These are phyloP conservation scores for Phlebiopsis gigantea DNA, from an alignment of 768 basidiomycete genomes.

Conservation along the genomic window DNA sequence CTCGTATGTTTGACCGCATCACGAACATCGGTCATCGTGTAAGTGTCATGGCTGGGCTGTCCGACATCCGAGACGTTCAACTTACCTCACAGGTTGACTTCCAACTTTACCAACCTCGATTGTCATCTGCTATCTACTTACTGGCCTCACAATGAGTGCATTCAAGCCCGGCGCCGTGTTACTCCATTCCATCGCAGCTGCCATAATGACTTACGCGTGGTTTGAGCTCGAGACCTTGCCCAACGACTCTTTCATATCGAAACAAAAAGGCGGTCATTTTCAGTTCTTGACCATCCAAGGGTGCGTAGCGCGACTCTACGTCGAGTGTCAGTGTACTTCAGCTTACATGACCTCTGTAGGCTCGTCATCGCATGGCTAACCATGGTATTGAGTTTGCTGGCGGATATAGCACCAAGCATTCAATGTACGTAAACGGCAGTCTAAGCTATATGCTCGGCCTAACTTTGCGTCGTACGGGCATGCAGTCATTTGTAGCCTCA, in stretches of 20 bases:
- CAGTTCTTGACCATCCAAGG: conserved; percentile 80
- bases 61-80: not conserved
- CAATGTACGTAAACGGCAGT: conserved; percentile 25
- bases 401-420: conserved; percentile 37
- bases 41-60: too few relatives aligned
- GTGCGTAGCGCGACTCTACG: conserved; percentile 32
- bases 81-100: not conserved
- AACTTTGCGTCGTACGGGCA: not conserved
- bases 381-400: conserved; percentile 33
- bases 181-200: conserved; percentile 28
- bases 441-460: not conserved
- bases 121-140: not conserved
- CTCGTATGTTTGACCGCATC: too few relatives aligned
- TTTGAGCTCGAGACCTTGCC: conserved; percentile 16
- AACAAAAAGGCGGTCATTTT: conserved; percentile 57
- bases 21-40: too few relatives aligned
- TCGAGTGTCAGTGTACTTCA: not conserved
- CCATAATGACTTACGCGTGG: conserved; percentile 35
- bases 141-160: not conserved
- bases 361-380: conserved; percentile 35
- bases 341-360: conserved; percentile 11
- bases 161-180: conserved; percentile 16
- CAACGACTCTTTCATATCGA: conserved; percentile 27
- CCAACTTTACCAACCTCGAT: not conserved
- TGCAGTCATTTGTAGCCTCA: conserved; percentile 38